These are phyloP conservation scores for Microcos paniculata DNA, from an alignment of 345 rosid genomes.

Conservation along the genomic window DNA sequence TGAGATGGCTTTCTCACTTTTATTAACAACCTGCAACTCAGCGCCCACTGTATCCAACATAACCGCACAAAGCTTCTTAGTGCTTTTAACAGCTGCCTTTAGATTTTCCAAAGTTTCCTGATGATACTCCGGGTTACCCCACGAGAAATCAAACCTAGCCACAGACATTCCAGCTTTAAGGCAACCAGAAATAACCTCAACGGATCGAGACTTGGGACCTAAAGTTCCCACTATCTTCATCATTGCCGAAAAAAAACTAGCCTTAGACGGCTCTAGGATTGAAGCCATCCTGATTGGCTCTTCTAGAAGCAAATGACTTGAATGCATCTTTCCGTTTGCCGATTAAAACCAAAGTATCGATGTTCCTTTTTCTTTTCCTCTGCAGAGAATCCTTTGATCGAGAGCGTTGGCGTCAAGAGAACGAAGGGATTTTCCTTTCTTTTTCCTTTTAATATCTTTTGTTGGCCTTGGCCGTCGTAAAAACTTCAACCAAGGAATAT, in stretches of 20 bases:
- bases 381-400: not conserved
- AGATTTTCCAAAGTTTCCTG: conserved; percentile 84
- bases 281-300: conserved; percentile 99
- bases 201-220: conserved; percentile 81
- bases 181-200: conserved; percentile 68
- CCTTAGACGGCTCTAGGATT: conserved; percentile 90
- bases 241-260: conserved; percentile 93
- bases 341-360: not conserved
- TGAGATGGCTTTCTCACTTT: conserved; percentile 64
- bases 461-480: not conserved
- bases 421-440: not conserved
- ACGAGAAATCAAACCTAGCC: conserved; percentile 93
- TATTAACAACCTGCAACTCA: conserved; percentile 89
- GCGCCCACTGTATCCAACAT: conserved; percentile 97
- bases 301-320: conserved; percentile 89
- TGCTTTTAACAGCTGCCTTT: conserved; percentile 68
- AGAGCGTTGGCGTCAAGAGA: conserved; percentile 23
- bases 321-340: conserved; percentile 66
- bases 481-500: conserved; percentile 23
- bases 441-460: no score
- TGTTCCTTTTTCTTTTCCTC: not conserved
- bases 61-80: conserved; percentile 93
- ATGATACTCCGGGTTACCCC: conserved; percentile 77
- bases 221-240: conserved; percentile 96
- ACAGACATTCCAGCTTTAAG: conserved; percentile 96